Conservation (phyloP, 2,329 filamentous ascomycete genomes). For the Xylogone sp. region DNA sequence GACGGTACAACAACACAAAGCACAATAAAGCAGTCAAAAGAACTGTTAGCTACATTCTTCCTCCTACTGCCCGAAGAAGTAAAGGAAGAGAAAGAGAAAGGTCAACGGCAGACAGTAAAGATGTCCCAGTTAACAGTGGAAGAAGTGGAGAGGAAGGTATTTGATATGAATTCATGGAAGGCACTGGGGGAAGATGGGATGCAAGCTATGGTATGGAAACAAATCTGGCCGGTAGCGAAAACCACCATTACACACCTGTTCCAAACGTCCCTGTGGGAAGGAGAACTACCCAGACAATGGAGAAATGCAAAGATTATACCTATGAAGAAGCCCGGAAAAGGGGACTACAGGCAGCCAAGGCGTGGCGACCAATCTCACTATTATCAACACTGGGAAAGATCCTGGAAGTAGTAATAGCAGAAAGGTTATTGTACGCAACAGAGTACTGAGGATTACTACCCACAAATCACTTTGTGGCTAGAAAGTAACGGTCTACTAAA, state of each 20-base stretch:
- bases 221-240: no score
- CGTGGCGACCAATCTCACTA: background rate
- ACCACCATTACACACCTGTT: no score
- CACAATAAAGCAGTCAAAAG: no score
- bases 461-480: slow-evolving; percentile 34
- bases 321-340: background rate
- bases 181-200: background rate
- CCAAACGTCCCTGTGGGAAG: no score
- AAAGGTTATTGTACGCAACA: no score
- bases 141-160: background rate
- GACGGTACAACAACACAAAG: no score
- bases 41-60: background rate
- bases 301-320: background rate
- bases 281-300: no score
- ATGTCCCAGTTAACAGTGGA: background rate
- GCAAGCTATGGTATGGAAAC: no score
- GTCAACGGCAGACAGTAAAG: background rate
- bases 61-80: background rate
- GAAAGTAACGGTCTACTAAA: slow-evolving; percentile 28
- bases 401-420: background rate
- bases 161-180: no score
- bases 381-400: background rate
- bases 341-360: background rate
- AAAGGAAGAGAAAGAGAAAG: background rate
- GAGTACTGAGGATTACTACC: slow-evolving; percentile 28